Conservation (phyloP, 2,329 filamentous ascomycete genomes). For the Monilinia fructigena region DNA sequence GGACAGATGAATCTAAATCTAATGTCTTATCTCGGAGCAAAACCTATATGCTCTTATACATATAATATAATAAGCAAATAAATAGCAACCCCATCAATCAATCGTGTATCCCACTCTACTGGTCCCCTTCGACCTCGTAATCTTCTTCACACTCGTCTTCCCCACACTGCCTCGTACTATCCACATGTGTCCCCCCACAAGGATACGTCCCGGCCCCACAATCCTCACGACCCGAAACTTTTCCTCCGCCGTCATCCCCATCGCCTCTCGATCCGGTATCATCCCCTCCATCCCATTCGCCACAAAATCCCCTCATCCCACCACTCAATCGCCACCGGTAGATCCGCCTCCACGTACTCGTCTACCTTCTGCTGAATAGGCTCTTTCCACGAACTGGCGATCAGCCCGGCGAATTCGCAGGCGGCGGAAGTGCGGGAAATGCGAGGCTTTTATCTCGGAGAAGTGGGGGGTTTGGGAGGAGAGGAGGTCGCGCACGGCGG, state of each 20-base stretch:
- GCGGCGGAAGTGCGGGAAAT: constrained; percentile 66
- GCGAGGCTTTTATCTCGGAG: constrained; percentile 70
- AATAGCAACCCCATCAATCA: background rate
- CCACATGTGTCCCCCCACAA: constrained; percentile 73
- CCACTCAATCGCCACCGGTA: constrained; percentile 64
- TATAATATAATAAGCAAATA: background rate
- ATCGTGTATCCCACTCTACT: constrained; percentile 50
- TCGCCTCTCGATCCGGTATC: constrained; percentile 49
- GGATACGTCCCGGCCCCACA: constrained; percentile 66
- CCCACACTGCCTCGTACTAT: constrained; percentile 57
- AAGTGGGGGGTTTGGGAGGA: constrained; percentile 50
- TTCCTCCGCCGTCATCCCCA: constrained; percentile 47
- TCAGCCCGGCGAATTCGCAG: constrained; percentile 66
- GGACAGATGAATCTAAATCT: background rate
- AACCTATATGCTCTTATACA: background rate
- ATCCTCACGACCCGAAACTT: constrained; percentile 66
- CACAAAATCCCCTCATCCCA: constrained; percentile 63
- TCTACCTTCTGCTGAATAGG: constrained; percentile 61
- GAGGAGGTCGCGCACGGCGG: constrained; percentile 59
- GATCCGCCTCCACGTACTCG: constrained; percentile 53
- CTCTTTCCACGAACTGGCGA: constrained; percentile 62
- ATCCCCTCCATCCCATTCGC: constrained; percentile 54
- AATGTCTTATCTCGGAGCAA: background rate
- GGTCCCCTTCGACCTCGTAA: constrained; percentile 61
- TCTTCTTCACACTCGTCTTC: constrained; percentile 63